These are phyloP conservation scores for Aureobasidium uvarum DNA, from an alignment of 2,329 filamentous ascomycete genomes.

Conservation along the genomic window DNA sequence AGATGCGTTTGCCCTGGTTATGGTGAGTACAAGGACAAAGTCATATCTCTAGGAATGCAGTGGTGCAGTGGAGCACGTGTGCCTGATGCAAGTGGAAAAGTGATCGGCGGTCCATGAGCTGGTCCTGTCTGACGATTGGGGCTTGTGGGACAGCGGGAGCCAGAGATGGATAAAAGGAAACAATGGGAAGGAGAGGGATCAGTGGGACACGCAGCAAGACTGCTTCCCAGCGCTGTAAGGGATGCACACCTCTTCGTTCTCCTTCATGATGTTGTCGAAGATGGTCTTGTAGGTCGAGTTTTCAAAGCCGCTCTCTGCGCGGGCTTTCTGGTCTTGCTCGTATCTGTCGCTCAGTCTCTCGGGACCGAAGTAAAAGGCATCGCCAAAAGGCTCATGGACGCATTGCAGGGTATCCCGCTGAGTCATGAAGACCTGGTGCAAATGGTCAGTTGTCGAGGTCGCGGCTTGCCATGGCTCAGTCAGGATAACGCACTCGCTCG, in stretches of 20 bases:
- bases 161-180: background rate
- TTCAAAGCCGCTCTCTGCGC: constrained; percentile 61
- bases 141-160: background rate
- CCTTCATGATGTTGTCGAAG: constrained; percentile 69
- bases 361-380: constrained; percentile 93
- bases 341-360: constrained; percentile 81
- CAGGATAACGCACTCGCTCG: constrained; percentile 67
- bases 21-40: constrained; percentile 42
- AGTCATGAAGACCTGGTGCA: constrained; percentile 89
- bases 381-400: constrained; percentile 93
- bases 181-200: background rate
- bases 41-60: background rate
- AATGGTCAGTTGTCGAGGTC: constrained; percentile 8
- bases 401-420: constrained; percentile 76
- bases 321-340: constrained; percentile 61
- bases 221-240: constrained; percentile 32
- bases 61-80: background rate
- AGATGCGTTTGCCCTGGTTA: constrained; percentile 77
- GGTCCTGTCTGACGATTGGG: background rate
- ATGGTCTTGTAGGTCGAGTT: constrained; percentile 73
- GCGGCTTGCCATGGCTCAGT: background rate
- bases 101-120: background rate
- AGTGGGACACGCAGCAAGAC: constrained; percentile 19
- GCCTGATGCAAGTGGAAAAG: background rate
- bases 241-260: constrained; percentile 67